phyloP scores from a whole-genome alignment of 2,329 filamentous ascomycete species.

The Aspergillus fumigatiaffinis region DNA sequence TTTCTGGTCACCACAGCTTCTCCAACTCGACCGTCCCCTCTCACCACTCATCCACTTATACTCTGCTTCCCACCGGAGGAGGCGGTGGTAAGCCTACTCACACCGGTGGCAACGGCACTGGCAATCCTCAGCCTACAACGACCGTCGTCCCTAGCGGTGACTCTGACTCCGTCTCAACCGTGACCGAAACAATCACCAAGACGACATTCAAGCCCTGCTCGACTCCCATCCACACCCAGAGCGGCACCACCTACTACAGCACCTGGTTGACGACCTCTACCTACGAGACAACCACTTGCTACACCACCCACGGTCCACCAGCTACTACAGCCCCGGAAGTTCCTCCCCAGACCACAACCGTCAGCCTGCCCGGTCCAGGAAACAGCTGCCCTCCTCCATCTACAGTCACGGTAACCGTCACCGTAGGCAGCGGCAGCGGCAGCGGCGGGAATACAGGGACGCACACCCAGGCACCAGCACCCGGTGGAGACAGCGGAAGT shows the following conservation, averaged over 20 bases:
- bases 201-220: conserved; percentile 34
- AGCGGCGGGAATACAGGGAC: background rate
- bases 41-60: conserved; percentile 1
- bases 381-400: conserved; percentile 3
- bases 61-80: conserved; percentile 7
- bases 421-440: background rate
- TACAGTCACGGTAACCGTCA: conserved; percentile 16
- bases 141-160: background rate
- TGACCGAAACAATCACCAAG: conserved; percentile 26
- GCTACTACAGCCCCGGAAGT: background rate
- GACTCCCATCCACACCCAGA: conserved; percentile 24
- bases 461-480: background rate
- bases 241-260: conserved; percentile 30
- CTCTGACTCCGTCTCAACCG: conserved; percentile 10
- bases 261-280: conserved; percentile 29
- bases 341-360: conserved; percentile 4
- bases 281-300: conserved; percentile 29
- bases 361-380: background rate
- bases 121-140: background rate
- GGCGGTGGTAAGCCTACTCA: background rate
- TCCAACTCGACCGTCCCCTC: conserved; percentile 5
- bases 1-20: conserved; percentile 12
- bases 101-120: background rate
- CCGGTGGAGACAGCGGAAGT: background rate
- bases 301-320: conserved; percentile 16